These are phyloP conservation scores for Fusarium keratoplasticum DNA, from an alignment of 2,329 filamentous ascomycete species.

Conservation along the genomic window DNA sequence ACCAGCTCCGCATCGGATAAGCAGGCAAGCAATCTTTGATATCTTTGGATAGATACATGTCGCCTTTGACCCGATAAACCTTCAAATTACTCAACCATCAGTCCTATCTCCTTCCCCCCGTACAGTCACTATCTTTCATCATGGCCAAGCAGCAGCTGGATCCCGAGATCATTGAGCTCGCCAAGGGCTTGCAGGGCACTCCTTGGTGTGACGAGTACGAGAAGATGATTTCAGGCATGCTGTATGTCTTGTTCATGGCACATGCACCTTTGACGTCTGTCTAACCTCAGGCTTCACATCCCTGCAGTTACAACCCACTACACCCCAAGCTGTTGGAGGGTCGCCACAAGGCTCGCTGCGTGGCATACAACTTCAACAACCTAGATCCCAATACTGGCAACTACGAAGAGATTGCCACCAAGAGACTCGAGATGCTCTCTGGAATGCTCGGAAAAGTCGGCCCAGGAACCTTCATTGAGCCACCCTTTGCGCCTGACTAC, in stretches of 20 bases:
- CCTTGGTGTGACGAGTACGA: slow-evolving; percentile 44
- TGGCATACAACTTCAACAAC: slow-evolving; percentile 40
- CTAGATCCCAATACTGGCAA: slow-evolving; percentile 36
- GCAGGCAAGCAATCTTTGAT: neutral
- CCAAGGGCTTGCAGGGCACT: slow-evolving; percentile 27
- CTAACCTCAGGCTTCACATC: neutral
- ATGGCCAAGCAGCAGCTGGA: slow-evolving; percentile 39
- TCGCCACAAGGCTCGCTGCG: slow-evolving; percentile 36
- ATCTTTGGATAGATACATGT: neutral
- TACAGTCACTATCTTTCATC: neutral
- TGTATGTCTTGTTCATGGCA: slow-evolving; percentile 9
- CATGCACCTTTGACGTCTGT: neutral
- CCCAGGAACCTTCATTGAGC: slow-evolving; percentile 66
- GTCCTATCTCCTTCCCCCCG: neutral
- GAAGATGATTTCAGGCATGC: slow-evolving; percentile 45
- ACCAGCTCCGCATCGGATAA: neutral
- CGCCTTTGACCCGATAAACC: neutral
- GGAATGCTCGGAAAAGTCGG: slow-evolving; percentile 38
- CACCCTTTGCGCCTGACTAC: slow-evolving; percentile 72
- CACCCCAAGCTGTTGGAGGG: slow-evolving; percentile 30
- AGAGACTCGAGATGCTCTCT: slow-evolving; percentile 16
- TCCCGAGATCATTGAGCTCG: slow-evolving; percentile 36
- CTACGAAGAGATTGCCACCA: slow-evolving; percentile 13
- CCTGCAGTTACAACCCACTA: slow-evolving; percentile 37
- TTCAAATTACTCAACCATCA: neutral